Percentiles rank a stretch among this genome's conserved stretches.
Evolutionary conservation across 805 yeast species (phyloP).

Genomic region (Hanseniaspora nectarophila): DNA sequence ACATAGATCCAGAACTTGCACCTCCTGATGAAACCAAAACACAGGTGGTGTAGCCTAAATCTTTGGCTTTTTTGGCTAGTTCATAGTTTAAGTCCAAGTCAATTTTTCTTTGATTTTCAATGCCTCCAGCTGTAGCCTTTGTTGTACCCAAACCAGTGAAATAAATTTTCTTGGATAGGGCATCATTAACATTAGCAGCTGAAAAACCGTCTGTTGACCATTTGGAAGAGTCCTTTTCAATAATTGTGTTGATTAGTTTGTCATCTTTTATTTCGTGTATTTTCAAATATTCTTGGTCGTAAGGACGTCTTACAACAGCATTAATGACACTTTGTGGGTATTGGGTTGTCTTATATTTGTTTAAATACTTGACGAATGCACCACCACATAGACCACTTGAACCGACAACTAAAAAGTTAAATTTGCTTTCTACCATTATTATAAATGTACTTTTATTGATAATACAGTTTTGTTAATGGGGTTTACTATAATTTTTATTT

Average conservation of each 20-base stretch:
- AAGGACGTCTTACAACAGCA: slow-evolving; percentile 42
- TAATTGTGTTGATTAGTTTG: slow-evolving; percentile 26
- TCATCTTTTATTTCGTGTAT: slow-evolving; percentile 14
- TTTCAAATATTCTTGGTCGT: slow-evolving; percentile 21
- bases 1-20: slow-evolving; percentile 45
- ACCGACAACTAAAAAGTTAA: slow-evolving; percentile 40
- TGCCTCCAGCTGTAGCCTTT: slow-evolving; percentile 55
- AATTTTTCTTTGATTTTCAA: slow-evolving; percentile 55
- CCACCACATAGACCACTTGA: slow-evolving; percentile 72
- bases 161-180: slow-evolving; percentile 32
- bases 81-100: slow-evolving; percentile 63
- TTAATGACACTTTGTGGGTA: not conserved
- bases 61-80: slow-evolving; percentile 63
- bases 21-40: slow-evolving; percentile 57
- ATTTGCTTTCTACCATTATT: not conserved
- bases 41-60: slow-evolving; percentile 52
- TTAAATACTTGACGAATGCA: slow-evolving; percentile 39
- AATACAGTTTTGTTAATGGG: no score
- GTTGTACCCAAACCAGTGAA: slow-evolving; percentile 72
- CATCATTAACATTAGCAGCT: slow-evolving; percentile 18
- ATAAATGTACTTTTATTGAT: not conserved
- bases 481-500: no score
- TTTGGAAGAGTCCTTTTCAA: slow-evolving; percentile 36
- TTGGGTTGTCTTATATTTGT: slow-evolving; percentile 8
- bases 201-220: slow-evolving; percentile 34